phyloP scores from a whole-genome alignment of 768 basidiomycete genomes.

The Agrocybe praecox region DNA sequence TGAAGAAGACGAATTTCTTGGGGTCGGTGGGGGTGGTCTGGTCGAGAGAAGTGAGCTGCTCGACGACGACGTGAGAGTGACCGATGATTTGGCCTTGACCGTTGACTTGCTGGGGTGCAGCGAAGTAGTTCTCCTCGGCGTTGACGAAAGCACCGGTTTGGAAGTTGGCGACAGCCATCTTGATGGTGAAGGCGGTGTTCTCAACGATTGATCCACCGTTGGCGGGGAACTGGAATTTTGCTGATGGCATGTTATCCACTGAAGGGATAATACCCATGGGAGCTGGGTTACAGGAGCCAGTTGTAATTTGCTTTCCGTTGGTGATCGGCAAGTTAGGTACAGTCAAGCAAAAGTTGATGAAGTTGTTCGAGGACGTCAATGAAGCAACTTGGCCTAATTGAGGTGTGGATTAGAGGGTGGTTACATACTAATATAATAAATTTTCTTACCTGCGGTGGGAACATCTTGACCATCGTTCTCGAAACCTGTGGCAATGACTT shows the following conservation, averaged over 20 bases:
- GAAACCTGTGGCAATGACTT: conserved; percentile 59
- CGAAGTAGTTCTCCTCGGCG: conserved; percentile 52
- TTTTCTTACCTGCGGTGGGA: neutral
- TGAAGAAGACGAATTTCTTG: conserved; percentile 60
- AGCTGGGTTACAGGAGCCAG: conserved; percentile 62
- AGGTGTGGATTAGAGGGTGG: conserved; percentile 23
- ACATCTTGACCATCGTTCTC: conserved; percentile 49
- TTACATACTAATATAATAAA: neutral
- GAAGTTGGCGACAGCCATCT: conserved; percentile 46
- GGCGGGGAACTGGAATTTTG: conserved; percentile 49
- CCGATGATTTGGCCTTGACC: conserved; percentile 52
- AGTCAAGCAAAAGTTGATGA: conserved; percentile 61
- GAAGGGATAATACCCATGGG: conserved; percentile 61
- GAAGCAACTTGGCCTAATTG: conserved; percentile 52
- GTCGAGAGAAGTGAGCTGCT: conserved; percentile 45
- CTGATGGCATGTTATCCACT: conserved; percentile 47
- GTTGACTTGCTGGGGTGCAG: conserved; percentile 59
- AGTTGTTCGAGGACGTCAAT: conserved; percentile 62
- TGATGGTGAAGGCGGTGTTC: conserved; percentile 52
- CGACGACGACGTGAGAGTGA: conserved; percentile 63
- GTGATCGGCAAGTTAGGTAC: conserved; percentile 52
- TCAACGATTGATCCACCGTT: conserved; percentile 47
- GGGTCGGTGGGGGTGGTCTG: conserved; percentile 52
- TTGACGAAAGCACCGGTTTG: conserved; percentile 60
- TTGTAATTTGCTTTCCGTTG: conserved; percentile 53